Evolutionary conservation across 2,329 filamentous ascomycete genomes (phyloP).

Genomic region (Verticillium nubilum): DNA sequence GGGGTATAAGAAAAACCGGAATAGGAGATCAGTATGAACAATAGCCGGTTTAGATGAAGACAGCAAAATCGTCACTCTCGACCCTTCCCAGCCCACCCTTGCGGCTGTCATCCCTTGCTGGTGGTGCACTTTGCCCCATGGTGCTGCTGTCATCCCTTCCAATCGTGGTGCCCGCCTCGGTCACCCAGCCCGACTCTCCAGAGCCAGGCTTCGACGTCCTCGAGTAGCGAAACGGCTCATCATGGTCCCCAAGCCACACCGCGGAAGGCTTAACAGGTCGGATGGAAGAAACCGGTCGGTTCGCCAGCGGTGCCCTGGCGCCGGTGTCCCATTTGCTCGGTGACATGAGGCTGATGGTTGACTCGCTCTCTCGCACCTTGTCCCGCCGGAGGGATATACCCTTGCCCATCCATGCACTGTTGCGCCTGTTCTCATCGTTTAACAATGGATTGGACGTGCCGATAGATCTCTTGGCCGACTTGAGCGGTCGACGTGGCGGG

Average conservation of each 20-base stretch:
- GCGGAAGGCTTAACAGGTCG: constrained; percentile 1
- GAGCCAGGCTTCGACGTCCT: constrained; percentile 5
- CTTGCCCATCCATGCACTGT: constrained; percentile 2
- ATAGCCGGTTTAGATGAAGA: neutral
- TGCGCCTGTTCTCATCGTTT: neutral
- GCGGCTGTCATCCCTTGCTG: neutral
- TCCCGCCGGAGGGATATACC: neutral
- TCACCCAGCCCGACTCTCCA: constrained; percentile 11
- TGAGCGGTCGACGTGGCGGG: constrained; percentile 10
- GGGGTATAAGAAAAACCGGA: neutral
- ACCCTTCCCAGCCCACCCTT: neutral
- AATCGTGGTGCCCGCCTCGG: constrained; percentile 6
- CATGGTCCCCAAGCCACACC: constrained; percentile 6
- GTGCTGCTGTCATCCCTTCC: neutral
- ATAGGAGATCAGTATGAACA: neutral
- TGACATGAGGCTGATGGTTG: constrained; percentile 6
- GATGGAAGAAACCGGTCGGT: constrained; percentile 3
- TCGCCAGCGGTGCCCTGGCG: constrained; percentile 2
- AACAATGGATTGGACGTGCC: neutral
- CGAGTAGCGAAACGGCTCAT: constrained; percentile 6
- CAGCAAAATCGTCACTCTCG: neutral
- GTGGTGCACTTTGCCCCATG: neutral
- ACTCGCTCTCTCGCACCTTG: neutral
- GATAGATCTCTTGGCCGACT: constrained; percentile 5
- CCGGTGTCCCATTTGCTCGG: constrained; percentile 5